phyloP scores from a whole-genome alignment of 495 filamentous ascomycete genomes.

The Penicillium pancosmium region DNA sequence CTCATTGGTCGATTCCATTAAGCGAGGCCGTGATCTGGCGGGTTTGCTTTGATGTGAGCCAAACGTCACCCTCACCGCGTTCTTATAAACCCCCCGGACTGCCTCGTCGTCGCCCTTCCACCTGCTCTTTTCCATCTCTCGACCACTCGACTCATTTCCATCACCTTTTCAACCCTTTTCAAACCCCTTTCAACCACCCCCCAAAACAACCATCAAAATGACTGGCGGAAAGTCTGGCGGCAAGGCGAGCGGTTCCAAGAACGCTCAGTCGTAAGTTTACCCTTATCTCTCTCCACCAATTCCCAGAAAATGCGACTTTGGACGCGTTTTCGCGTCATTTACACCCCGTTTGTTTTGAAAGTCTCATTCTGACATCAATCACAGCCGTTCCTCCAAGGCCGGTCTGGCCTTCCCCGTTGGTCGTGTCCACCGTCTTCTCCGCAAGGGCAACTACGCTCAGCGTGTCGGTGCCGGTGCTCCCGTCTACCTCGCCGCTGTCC shows the following conservation, averaged over 20 bases:
- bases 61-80: constrained; percentile 48
- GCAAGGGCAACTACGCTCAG: constrained; percentile 99
- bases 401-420: constrained; percentile 99
- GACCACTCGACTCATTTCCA: constrained; percentile 15
- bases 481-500: constrained; percentile 96
- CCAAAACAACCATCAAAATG: constrained; percentile 73
- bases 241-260: constrained; percentile 97
- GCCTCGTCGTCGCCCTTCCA: constrained; percentile 34
- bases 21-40: constrained; percentile 56
- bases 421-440: constrained; percentile 98
- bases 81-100: constrained; percentile 49
- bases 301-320: not conserved
- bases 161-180: constrained; percentile 25
- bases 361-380: constrained; percentile 40
- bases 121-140: constrained; percentile 31
- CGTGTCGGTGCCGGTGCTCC: constrained; percentile 99
- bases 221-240: constrained; percentile 98
- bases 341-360: not conserved
- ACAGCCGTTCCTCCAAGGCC: constrained; percentile 96
- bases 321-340: not conserved
- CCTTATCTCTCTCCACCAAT: not conserved
- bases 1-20: constrained; percentile 48
- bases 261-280: constrained; percentile 81
- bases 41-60: constrained; percentile 33
- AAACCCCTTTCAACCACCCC: constrained; percentile 7